A percentile compares a stretch with the other conserved stretches of the same genome.
Conservation (phyloP, 208 protist genomes). For the Naegleria gruberi region DNA sequence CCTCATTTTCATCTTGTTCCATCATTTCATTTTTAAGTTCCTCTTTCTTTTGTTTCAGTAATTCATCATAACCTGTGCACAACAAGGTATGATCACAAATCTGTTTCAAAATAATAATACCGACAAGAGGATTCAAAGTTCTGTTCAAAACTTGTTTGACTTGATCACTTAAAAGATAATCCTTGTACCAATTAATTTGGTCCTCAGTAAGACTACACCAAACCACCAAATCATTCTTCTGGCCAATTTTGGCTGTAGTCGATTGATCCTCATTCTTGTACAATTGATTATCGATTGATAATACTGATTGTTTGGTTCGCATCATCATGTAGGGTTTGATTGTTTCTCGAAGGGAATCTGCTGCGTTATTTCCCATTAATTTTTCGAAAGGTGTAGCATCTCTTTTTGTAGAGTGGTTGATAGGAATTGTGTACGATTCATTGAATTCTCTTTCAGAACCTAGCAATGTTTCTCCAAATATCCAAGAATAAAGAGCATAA, state of each 20-base stretch:
- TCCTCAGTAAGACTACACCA: background rate
- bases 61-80: background rate
- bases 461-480: conserved; percentile 79
- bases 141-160: background rate
- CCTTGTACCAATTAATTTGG: background rate
- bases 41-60: background rate
- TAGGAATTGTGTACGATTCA: background rate
- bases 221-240: background rate
- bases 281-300: background rate
- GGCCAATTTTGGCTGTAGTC: background rate
- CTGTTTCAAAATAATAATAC: background rate
- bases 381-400: background rate
- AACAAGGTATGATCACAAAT: background rate
- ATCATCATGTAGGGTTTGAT: background rate
- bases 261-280: background rate
- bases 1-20: background rate
- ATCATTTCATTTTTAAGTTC: background rate
- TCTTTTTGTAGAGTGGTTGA: background rate
- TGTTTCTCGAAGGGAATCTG: background rate
- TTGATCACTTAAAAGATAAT: background rate
- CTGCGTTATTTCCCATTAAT: background rate
- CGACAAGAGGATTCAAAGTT: background rate
- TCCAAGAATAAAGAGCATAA: conserved; percentile 98
- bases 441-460: background rate
- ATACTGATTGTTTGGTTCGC: background rate